Percentiles rank a stretch among this genome's conserved stretches.
Conservation (phyloP, 371 early-diverging fungal species). For the Saksenaea vasiformis region DNA sequence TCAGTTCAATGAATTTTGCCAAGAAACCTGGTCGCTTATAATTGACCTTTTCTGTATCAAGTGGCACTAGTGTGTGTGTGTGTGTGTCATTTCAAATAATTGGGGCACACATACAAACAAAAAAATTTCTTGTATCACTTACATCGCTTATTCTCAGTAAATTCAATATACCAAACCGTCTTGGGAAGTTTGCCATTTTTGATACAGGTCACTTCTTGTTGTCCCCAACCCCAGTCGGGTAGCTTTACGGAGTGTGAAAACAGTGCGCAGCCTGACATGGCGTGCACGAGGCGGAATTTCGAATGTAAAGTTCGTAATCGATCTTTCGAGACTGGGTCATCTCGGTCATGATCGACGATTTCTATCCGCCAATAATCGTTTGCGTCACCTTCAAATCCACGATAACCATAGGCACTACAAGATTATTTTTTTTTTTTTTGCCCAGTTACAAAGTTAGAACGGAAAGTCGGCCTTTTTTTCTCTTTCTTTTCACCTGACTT, state of each 20-base stretch:
- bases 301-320: conserved; percentile 65
- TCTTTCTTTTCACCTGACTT: conserved; percentile 58
- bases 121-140: conserved; percentile 24
- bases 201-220: conserved; percentile 93
- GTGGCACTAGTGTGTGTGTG: conserved; percentile 56
- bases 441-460: neutral
- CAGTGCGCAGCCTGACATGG: conserved; percentile 73
- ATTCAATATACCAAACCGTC: conserved; percentile 68
- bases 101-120: neutral
- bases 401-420: conserved; percentile 62
- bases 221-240: conserved; percentile 98
- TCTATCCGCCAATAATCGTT: conserved; percentile 78
- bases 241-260: conserved; percentile 79
- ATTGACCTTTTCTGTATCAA: conserved; percentile 50
- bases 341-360: conserved; percentile 46
- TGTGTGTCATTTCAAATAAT: conserved; percentile 6
- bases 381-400: conserved; percentile 44
- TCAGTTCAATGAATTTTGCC: conserved; percentile 83
- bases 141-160: conserved; percentile 48
- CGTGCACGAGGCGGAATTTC: conserved; percentile 74
- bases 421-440: too few species aligned
- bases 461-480: neutral
- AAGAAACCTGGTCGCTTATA: conserved; percentile 72
- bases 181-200: conserved; percentile 63
- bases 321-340: conserved; percentile 46